Percentiles rank a stretch among this genome's conserved stretches.
Evolutionary conservation across 345 rosid genomes (phyloP).

Genomic region (Trapa bicornis): DNA sequence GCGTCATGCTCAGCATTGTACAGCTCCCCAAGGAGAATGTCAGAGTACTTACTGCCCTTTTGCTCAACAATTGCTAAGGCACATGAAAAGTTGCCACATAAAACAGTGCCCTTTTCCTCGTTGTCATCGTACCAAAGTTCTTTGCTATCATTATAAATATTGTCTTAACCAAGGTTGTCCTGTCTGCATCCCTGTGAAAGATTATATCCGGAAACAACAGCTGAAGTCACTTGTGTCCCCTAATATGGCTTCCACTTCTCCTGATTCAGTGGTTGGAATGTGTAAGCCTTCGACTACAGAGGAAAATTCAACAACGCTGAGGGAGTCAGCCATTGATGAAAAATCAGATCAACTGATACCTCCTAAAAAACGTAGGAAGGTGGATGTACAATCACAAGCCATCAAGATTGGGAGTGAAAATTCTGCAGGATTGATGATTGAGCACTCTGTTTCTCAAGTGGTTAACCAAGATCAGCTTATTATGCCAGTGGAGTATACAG

Average conservation of each 20-base stretch:
- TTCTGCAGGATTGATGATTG: constrained; percentile 23
- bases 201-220: constrained; percentile 37
- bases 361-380: constrained; percentile 68
- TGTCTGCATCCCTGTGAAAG: constrained; percentile 75
- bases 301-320: constrained; percentile 31
- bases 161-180: constrained; percentile 68
- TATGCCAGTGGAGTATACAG: constrained; percentile 34
- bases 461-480: constrained; percentile 33
- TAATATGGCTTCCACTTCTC: constrained; percentile 25
- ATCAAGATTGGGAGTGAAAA: constrained; percentile 32
- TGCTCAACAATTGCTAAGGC: constrained; percentile 56
- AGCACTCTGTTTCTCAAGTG: constrained; percentile 28
- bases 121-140: constrained; percentile 53
- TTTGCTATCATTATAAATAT: constrained; percentile 51
- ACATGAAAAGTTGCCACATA: constrained; percentile 57
- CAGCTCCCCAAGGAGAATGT: constrained; percentile 79
- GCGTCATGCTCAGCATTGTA: constrained; percentile 74
- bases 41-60: constrained; percentile 43
- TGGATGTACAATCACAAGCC: constrained; percentile 49
- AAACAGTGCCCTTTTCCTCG: constrained; percentile 59
- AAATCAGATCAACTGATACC: constrained; percentile 50
- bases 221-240: constrained; percentile 34
- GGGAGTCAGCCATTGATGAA: constrained; percentile 30
- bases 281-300: constrained; percentile 35
- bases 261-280: constrained; percentile 22